A percentile compares a stretch with the other conserved stretches of the same genome.
phyloP scores from a whole-genome alignment of 495 filamentous ascomycete genomes.

The Daldinia concentrica region DNA sequence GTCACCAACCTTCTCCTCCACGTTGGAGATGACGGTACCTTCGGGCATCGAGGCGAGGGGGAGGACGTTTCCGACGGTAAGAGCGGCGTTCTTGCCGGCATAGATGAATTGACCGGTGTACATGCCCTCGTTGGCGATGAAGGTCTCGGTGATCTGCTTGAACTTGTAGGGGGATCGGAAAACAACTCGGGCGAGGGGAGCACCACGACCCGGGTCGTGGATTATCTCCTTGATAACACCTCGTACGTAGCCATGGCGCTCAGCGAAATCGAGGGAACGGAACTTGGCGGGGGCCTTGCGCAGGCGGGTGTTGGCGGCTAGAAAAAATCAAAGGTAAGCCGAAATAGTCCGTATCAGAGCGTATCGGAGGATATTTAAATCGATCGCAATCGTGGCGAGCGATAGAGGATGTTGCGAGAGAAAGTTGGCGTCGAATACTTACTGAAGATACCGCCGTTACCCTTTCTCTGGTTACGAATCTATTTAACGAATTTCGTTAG shows the following conservation, averaged over 20 bases:
- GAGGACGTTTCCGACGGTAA: slow-evolving; percentile 97
- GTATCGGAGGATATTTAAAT: slow-evolving; percentile 9
- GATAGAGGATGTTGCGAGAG: neutral
- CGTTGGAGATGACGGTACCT: slow-evolving; percentile 98
- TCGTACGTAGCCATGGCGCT: slow-evolving; percentile 95
- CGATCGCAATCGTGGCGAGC: slow-evolving; percentile 28
- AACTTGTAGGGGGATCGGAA: slow-evolving; percentile 95
- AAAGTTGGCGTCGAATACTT: slow-evolving; percentile 52
- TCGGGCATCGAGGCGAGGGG: slow-evolving; percentile 93
- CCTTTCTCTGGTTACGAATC: slow-evolving; percentile 98
- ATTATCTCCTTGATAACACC: slow-evolving; percentile 99
- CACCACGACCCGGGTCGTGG: slow-evolving; percentile 98
- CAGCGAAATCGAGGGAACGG: slow-evolving; percentile 91
- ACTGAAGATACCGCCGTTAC: slow-evolving; percentile 98
- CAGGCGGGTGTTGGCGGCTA: slow-evolving; percentile 77
- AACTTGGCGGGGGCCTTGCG: slow-evolving; percentile 91
- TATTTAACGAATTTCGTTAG: slow-evolving; percentile 43
- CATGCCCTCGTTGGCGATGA: slow-evolving; percentile 99
- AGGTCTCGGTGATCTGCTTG: slow-evolving; percentile 91
- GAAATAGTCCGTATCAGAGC: slow-evolving; percentile 21
- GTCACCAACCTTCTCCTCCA: slow-evolving; percentile 98
- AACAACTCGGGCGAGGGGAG: slow-evolving; percentile 92
- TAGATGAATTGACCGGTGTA: slow-evolving; percentile 99
- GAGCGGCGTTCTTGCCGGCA: slow-evolving; percentile 95
- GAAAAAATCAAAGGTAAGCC: slow-evolving; percentile 38